These are phyloP conservation scores for Saccharomycopsis hybrid DNA, from an alignment of 1,139 yeast species.

Conservation along the genomic window DNA sequence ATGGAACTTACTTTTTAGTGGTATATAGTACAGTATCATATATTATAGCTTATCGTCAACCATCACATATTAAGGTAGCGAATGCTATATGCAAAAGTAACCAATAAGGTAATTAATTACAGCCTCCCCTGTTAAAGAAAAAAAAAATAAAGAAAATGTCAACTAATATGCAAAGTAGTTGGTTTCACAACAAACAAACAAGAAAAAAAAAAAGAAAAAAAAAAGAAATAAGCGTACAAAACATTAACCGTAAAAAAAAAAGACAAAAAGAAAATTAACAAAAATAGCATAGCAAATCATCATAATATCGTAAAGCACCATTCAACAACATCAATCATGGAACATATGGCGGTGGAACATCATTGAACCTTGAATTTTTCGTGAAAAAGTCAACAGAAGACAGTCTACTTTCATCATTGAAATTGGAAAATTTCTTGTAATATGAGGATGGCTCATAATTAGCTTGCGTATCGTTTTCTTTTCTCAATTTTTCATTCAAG, in stretches of 20 bases:
- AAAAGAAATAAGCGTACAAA: neutral
- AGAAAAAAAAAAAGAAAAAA: neutral
- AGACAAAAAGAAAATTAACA: neutral
- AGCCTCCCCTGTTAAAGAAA: neutral
- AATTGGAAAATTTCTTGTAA: neutral
- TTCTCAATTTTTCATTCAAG: neutral
- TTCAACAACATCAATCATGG: conserved; percentile 6
- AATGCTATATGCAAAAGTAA: no score
- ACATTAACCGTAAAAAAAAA: no score
- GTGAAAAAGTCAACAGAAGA: conserved; percentile 15
- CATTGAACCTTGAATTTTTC: conserved; percentile 12
- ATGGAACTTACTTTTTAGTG: no score
- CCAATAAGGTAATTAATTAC: neutral
- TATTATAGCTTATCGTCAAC: no score
- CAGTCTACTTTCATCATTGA: neutral
- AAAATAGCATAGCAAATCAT: neutral
- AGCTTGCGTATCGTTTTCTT: neutral
- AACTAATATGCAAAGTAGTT: neutral
- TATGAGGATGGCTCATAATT: neutral
- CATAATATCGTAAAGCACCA: neutral
- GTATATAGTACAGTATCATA: no score
- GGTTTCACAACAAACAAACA: neutral
- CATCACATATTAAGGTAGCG: no score
- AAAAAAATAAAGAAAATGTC: neutral
- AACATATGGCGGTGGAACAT: conserved; percentile 21